phyloP scores from a whole-genome alignment of 2,329 filamentous ascomycete species.

The Trichoderma atroviride region DNA sequence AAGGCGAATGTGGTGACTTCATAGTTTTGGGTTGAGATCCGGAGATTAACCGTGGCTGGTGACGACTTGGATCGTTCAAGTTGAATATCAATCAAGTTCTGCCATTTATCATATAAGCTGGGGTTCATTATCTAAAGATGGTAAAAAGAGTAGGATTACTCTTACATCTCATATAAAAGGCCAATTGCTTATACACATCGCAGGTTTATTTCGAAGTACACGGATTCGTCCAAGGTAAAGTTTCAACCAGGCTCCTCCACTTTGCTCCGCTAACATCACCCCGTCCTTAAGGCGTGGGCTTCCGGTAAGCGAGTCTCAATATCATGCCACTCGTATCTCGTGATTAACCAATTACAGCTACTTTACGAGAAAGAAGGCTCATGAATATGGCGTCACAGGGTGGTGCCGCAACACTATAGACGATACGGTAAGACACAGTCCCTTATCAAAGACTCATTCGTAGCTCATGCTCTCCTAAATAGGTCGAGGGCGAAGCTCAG shows the following conservation, averaged over 20 bases:
- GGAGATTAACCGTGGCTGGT: conserved; percentile 20
- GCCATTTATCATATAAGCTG: neutral
- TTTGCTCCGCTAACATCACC: conserved; percentile 34
- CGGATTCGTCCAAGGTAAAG: conserved; percentile 65
- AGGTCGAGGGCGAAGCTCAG: conserved; percentile 92
- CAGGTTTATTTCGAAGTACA: conserved; percentile 67
- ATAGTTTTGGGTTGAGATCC: neutral
- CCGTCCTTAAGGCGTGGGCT: conserved; percentile 55
- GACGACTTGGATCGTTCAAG: neutral
- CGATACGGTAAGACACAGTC: conserved; percentile 49
- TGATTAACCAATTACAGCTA: conserved; percentile 43
- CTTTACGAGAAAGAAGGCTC: conserved; percentile 58
- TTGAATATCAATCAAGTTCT: neutral
- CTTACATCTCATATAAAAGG: neutral
- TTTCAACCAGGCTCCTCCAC: neutral
- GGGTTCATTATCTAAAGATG: conserved; percentile 31
- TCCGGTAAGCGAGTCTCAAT: conserved; percentile 45
- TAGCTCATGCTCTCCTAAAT: conserved; percentile 27
- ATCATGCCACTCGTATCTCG: neutral
- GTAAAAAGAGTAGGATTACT: conserved; percentile 39
- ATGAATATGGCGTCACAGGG: conserved; percentile 55
- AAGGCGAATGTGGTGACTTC: conserved; percentile 26
- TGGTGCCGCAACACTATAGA: conserved; percentile 64
- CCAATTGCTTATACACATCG: neutral
- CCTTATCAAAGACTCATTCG: neutral